Percentiles rank a stretch among this genome's conserved stretches.
Evolutionary conservation across 305 asterid species (phyloP).

Genomic region (Caryopteris hybrid): DNA sequence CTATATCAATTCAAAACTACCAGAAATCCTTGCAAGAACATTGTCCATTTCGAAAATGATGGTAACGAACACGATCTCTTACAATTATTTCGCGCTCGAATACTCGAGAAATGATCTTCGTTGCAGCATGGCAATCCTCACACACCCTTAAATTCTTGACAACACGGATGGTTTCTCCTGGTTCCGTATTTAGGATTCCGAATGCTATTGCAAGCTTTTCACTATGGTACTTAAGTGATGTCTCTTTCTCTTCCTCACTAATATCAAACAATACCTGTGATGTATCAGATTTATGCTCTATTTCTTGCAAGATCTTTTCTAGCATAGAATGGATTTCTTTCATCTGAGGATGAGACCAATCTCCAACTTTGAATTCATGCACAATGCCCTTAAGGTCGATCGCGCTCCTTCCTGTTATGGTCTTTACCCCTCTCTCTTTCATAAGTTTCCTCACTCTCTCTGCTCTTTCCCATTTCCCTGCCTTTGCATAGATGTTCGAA

Average conservation of each 20-base stretch:
- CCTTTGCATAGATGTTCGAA: slow-evolving; percentile 49
- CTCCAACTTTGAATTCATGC: slow-evolving; percentile 45
- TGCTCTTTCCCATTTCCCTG: slow-evolving; percentile 44
- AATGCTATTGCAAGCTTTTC: slow-evolving; percentile 48
- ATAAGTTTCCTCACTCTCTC: slow-evolving; percentile 31
- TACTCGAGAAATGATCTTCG: slow-evolving; percentile 34
- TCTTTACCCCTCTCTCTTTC: slow-evolving; percentile 43
- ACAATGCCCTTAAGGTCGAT: slow-evolving; percentile 27
- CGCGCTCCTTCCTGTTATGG: slow-evolving; percentile 31
- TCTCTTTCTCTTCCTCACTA: slow-evolving; percentile 42
- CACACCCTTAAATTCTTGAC: slow-evolving; percentile 45
- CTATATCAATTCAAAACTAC: slow-evolving; percentile 15
- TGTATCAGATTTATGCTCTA: slow-evolving; percentile 21
- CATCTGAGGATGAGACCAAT: slow-evolving; percentile 25
- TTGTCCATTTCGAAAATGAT: slow-evolving; percentile 33
- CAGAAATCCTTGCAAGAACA: slow-evolving; percentile 49
- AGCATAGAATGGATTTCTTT: slow-evolving; percentile 18
- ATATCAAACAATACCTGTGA: slow-evolving; percentile 37
- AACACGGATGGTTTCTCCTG: slow-evolving; percentile 28
- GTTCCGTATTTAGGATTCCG: slow-evolving; percentile 27
- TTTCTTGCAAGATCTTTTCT: slow-evolving; percentile 25
- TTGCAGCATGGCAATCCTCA: slow-evolving; percentile 40
- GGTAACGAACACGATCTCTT: slow-evolving; percentile 39
- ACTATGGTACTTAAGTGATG: slow-evolving; percentile 38
- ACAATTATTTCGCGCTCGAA: slow-evolving; percentile 33